Conservation (phyloP, 345 rosid genomes). For the Aquilaria sinensis region DNA sequence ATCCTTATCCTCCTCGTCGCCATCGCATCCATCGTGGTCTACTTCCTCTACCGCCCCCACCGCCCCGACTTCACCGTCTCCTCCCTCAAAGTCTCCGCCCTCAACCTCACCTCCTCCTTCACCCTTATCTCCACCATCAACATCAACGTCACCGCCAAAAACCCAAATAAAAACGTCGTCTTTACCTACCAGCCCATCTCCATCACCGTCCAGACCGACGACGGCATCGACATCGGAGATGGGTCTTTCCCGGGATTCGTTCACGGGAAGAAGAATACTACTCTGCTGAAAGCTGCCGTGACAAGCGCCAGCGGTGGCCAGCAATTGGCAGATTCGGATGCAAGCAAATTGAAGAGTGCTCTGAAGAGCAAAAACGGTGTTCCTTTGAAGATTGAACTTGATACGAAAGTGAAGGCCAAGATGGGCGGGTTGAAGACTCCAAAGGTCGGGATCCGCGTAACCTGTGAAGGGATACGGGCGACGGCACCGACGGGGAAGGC, state of each 20-base stretch:
- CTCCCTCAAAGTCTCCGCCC: conserved; percentile 45
- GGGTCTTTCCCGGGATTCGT: conserved; percentile 51
- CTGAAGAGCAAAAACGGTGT: conserved; percentile 54
- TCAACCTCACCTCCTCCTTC: conserved; percentile 52
- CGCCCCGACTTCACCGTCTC: conserved; percentile 64
- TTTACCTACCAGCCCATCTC: conserved; percentile 43
- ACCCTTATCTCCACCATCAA: conserved; percentile 45
- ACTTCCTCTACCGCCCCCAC: conserved; percentile 75
- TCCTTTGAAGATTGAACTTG: conserved; percentile 46
- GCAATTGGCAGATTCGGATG: conserved; percentile 41
- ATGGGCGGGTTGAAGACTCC: conserved; percentile 62
- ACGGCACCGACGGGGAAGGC: conserved; percentile 51
- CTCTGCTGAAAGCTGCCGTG: conserved; percentile 45
- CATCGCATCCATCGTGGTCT: conserved; percentile 39
- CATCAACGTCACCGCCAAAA: conserved; percentile 56
- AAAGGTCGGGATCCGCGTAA: conserved; percentile 48
- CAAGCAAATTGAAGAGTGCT: conserved; percentile 34
- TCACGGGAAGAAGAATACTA: conserved; percentile 69
- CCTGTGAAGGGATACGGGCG: conserved; percentile 57
- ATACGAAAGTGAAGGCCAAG: conserved; percentile 66
- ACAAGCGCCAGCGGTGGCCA: conserved; percentile 28
- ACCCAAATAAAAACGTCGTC: conserved; percentile 74
- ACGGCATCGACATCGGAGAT: conserved; percentile 43
- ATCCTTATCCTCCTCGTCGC: conserved; percentile 43
- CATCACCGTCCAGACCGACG: conserved; percentile 32